Evolutionary conservation across 2,329 filamentous ascomycete species (phyloP), one percentile per base, ranked within the genome.

Genomic region (Colletotrichum plurivorum): DNA sequence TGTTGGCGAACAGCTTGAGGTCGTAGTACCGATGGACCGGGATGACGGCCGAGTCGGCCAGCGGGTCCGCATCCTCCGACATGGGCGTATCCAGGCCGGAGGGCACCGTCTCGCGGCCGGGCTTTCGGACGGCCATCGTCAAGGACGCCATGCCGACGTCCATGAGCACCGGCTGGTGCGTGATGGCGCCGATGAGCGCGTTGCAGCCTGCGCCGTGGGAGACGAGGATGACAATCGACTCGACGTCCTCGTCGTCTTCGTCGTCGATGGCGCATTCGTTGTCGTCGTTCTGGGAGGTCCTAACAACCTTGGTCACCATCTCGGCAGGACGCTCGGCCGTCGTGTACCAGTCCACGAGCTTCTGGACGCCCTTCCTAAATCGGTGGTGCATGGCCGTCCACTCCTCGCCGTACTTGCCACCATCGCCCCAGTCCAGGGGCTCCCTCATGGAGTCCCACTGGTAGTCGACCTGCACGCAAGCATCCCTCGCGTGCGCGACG

Each of bases 121-220:
- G 80, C 68, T 90, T 91, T 57, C 90, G 87, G 16, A 91, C 87
- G 5, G 95, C 95, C 90, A 98, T 93, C 1, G 95, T 98, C 56
- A 99, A 85, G 4, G 95, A 97, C 0, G 95, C 93, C 81, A 97
- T 93, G 31, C 92, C 92, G 16, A 98, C 92, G 76, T 98, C 95
- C 75, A 97, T 89, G 15, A 99, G 86, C 0, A 97, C 94, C 0
- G 96, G 95, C 75, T 97, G 93, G 69, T 95, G 93, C 0, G 95
- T 97, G 72, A 99, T 88, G 27, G 94, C 94, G 13, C 95, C 94
- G 71, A 99, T 95, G 52, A 99, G 82, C 2, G 96, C 96, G 81
- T 99, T 99, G 81, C 95, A 97, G 46, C 96, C 96, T 15, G 96
- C 96, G 25, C 95, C 95, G 77, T 99, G 96, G 0, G 96, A 97